Evolutionary conservation across 371 early-diverging fungal species (phyloP), one percentile per base, ranked within the genome.

Genomic region (Blakeslea trispora): DNA sequence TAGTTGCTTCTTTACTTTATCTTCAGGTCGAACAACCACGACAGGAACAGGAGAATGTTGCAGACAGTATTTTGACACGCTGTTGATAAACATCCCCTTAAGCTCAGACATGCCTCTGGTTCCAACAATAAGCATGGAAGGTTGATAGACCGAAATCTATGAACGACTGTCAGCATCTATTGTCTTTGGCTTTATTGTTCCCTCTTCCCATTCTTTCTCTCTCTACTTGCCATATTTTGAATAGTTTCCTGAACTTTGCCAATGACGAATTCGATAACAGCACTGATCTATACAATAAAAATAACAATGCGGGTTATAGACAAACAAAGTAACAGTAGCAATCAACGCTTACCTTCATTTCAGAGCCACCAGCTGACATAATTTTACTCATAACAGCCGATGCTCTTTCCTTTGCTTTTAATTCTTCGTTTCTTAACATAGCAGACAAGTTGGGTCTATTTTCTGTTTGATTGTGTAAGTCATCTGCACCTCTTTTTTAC

Each of bases 221-320:
- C 18, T 17, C 24, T 11, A 37, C 59, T 60, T 76, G 80, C 84
- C 82, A 82, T 81, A 35, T 77, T 68, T 44, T 84, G 84, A 43
- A 84, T 80, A 14, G 84, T 82, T 41, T 81, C 82, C 52, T 81
- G 79, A 11, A 84, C 82, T 42, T 82, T 81, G 28, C 84, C 84
- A 37, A 84, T 81, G 24, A 82, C 76, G 56, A 74, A 82, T 31
- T 84, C 84, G 53, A 84, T 81, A 34, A 80, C 72, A 28, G 82
- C 79, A 51, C 78, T 84, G 48, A 84, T 80, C 73, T 81, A 48
- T 34, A 23, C 7, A 28, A 28, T 5, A 28, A 7, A 28, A 28
- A 28, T n/a, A n/a, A n/a, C n/a, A n/a, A n/a, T n/a, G n/a, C n/a
- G n/a, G n/a, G n/a, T n/a, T n/a, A n/a, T n/a, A n/a, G n/a, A n/a